These are phyloP conservation scores for Neurospora intermedia DNA, from an alignment of 495 filamentous ascomycete genomes.

Conservation along the genomic window DNA sequence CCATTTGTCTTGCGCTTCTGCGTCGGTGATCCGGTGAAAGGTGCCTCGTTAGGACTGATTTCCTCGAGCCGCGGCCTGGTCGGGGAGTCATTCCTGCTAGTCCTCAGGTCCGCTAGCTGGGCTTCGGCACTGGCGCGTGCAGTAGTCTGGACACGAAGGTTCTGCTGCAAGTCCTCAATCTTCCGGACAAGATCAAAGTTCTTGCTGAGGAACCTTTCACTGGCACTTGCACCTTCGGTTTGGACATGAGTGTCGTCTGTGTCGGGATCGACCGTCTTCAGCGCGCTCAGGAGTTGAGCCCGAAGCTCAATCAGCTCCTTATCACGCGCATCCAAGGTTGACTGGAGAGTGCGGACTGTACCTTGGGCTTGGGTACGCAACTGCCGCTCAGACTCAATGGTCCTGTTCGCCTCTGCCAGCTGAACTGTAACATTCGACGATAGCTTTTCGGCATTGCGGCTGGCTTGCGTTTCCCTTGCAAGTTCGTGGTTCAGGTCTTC, in stretches of 20 bases:
- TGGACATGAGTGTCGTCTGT: slow-evolving; percentile 22
- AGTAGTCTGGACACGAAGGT: slow-evolving; percentile 75
- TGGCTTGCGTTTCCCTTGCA: slow-evolving; percentile 80
- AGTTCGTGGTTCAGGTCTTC: slow-evolving; percentile 95
- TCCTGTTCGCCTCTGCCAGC: slow-evolving; percentile 79
- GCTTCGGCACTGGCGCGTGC: slow-evolving; percentile 73
- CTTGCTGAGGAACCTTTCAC: slow-evolving; percentile 38
- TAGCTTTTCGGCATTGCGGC: slow-evolving; percentile 80
- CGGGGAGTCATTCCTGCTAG: slow-evolving; percentile 63
- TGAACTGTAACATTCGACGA: slow-evolving; percentile 76
- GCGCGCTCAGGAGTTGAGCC: slow-evolving; percentile 65
- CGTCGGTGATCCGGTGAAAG: slow-evolving; percentile 65
- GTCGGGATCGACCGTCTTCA: slow-evolving; percentile 81
- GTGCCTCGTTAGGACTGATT: slow-evolving; percentile 73
- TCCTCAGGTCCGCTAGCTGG: slow-evolving; percentile 70
- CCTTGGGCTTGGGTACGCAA: slow-evolving; percentile 75
- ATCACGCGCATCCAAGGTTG: slow-evolving; percentile 63
- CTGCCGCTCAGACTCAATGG: slow-evolving; percentile 82
- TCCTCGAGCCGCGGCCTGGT: slow-evolving; percentile 66
- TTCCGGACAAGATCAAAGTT: slow-evolving; percentile 80
- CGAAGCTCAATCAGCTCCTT: slow-evolving; percentile 70
- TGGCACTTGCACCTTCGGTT: slow-evolving; percentile 33
- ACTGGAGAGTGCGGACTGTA: slow-evolving; percentile 72
- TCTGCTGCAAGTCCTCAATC: slow-evolving; percentile 79
- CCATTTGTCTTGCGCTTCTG: slow-evolving; percentile 64